A percentile compares a stretch with the other conserved stretches of the same genome.
Conservation (phyloP, 2,329 filamentous ascomycete genomes). For the Exophiala lecanii-corni region DNA sequence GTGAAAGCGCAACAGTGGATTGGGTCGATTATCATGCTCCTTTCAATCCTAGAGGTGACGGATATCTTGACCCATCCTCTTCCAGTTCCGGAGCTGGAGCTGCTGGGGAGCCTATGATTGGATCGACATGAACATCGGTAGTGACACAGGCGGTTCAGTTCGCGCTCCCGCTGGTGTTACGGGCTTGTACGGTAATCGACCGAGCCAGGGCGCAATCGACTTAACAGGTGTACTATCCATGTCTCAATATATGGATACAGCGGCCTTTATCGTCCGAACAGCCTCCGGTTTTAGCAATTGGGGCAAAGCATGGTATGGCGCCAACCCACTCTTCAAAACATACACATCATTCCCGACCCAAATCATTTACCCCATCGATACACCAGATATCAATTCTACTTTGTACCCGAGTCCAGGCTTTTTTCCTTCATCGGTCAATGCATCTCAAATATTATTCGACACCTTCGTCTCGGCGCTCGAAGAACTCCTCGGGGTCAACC, state of each 20-base stretch:
- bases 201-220: conserved; percentile 37
- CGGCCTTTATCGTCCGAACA: conserved; percentile 40
- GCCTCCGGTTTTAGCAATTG: conserved; percentile 7
- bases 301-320: too few species aligned
- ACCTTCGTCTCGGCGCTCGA: neutral
- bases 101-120: conserved; percentile 38
- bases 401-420: neutral
- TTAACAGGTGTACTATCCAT: conserved; percentile 43
- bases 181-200: conserved; percentile 44
- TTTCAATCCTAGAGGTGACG: conserved; percentile 36
- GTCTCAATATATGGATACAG: conserved; percentile 40
- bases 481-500: neutral
- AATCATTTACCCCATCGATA: neutral
- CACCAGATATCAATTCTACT: neutral
- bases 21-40: conserved; percentile 36
- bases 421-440: neutral
- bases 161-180: conserved; percentile 41
- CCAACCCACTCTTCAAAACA: too few species aligned
- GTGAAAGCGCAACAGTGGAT: conserved; percentile 10
- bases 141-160: conserved; percentile 44
- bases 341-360: neutral
- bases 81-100: conserved; percentile 29
- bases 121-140: conserved; percentile 38
- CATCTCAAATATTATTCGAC: neutral
- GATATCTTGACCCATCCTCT: conserved; percentile 31